Conservation (phyloP, 2,329 filamentous ascomycete species). For the Chrysosporium keratinophilum region DNA sequence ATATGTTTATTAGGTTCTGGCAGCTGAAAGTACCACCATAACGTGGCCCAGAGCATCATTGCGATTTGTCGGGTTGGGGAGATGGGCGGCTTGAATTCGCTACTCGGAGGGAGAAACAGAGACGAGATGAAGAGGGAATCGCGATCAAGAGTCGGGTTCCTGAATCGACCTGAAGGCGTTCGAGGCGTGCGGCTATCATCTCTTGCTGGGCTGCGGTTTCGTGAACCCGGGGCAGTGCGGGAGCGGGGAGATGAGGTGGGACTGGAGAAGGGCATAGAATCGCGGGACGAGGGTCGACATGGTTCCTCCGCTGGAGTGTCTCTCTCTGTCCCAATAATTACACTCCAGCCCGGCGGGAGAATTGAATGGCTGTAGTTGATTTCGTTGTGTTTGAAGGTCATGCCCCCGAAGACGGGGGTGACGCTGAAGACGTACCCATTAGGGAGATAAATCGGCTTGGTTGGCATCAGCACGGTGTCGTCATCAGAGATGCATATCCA, state of each 20-base stretch:
- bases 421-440: slow-evolving; percentile 79
- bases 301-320: slow-evolving; percentile 16
- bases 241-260: not conserved
- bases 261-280: not conserved
- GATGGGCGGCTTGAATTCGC: slow-evolving; percentile 65
- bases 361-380: slow-evolving; percentile 56
- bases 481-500: not conserved
- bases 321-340: slow-evolving; percentile 57
- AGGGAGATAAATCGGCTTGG: slow-evolving; percentile 50
- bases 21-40: slow-evolving; percentile 98
- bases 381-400: slow-evolving; percentile 78
- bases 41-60: slow-evolving; percentile 90
- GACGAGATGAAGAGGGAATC: slow-evolving; percentile 87
- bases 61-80: slow-evolving; percentile 84
- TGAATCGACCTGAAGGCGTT: slow-evolving; percentile 51
- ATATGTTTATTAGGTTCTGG: slow-evolving; percentile 57
- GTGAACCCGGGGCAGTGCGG: slow-evolving; percentile 3
- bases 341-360: slow-evolving; percentile 73
- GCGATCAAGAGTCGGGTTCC: slow-evolving; percentile 60
- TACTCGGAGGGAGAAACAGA: slow-evolving; percentile 70
- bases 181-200: not conserved
- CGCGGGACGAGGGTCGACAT: slow-evolving; percentile 6
- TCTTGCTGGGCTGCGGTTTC: not conserved
- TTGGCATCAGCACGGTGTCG: slow-evolving; percentile 10
- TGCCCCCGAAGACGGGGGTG: slow-evolving; percentile 77